phyloP scores from a whole-genome alignment of 129 eudicot species.

The Saussurea involucrata region DNA sequence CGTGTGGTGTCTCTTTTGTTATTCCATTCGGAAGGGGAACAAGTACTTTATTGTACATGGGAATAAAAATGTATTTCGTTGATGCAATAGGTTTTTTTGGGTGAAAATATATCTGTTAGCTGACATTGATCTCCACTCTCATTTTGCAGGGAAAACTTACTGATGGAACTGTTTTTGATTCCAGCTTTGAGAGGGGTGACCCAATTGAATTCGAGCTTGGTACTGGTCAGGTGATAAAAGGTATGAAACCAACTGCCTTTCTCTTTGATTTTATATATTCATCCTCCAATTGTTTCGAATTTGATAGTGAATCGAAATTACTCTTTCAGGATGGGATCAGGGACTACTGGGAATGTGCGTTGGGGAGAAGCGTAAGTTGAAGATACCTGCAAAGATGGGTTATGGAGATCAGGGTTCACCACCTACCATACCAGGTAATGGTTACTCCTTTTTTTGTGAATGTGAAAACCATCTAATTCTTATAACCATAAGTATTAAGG shows the following conservation, averaged over 20 bases:
- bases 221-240: constrained; percentile 94
- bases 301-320: neutral
- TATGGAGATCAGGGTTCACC: constrained; percentile 97
- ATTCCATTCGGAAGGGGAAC: neutral
- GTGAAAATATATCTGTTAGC: neutral
- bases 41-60: neutral
- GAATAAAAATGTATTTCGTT: neutral
- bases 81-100: neutral
- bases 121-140: constrained; percentile 8
- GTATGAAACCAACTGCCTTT: constrained; percentile 23
- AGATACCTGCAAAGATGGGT: constrained; percentile 92
- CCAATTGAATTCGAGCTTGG: constrained; percentile 98
- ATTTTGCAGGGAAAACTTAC: constrained; percentile 87
- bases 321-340: constrained; percentile 93
- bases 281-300: neutral
- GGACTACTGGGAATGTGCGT: constrained; percentile 96
- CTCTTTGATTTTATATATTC: neutral
- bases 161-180: constrained; percentile 97
- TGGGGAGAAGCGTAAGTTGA: constrained; percentile 95
- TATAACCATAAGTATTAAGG: neutral
- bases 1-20: neutral
- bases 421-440: constrained; percentile 91
- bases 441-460: neutral
- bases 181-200: constrained; percentile 97
- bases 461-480: neutral